Conservation (phyloP, 2,329 filamentous ascomycete species). For the Pseudogymnoascus sp. region DNA sequence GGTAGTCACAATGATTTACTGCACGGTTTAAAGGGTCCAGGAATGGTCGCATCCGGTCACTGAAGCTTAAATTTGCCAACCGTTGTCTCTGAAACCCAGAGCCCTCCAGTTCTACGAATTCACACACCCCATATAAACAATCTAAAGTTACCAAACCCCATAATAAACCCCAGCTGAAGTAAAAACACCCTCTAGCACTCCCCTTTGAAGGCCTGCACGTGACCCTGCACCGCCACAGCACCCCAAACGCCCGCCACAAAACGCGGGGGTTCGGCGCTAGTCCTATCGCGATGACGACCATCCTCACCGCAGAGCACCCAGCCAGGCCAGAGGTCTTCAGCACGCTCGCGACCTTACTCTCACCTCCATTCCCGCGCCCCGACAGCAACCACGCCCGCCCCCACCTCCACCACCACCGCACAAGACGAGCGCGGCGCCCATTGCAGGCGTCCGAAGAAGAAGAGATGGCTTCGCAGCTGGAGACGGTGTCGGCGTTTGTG, state of each 20-base stretch:
- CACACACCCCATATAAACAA: not conserved
- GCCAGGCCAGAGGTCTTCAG: not conserved
- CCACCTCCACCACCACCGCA: conserved; percentile 13
- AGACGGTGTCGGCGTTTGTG: conserved; percentile 74
- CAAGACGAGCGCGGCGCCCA: not conserved
- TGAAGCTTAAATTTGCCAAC: not conserved
- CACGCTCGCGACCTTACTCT: not conserved
- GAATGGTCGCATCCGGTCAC: not conserved
- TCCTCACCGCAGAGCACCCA: not conserved
- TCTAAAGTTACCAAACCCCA: not conserved
- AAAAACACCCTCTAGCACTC: not conserved
- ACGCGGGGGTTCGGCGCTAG: conserved; percentile 3
- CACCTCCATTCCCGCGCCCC: not conserved
- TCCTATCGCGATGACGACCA: conserved; percentile 3
- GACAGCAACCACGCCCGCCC: conserved; percentile 11
- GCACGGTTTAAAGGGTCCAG: not conserved
- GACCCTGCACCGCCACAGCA: not conserved
- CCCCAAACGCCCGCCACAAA: not conserved
- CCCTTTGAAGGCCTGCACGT: not conserved
- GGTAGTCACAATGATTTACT: not conserved
- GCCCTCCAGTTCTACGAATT: not conserved
- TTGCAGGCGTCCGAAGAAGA: not conserved
- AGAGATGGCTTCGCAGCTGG: conserved; percentile 34
- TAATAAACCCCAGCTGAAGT: not conserved
- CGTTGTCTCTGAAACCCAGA: not conserved